Evolutionary conservation across 768 basidiomycete species (phyloP).

Genomic region (Auricularia auricula-judae): DNA sequence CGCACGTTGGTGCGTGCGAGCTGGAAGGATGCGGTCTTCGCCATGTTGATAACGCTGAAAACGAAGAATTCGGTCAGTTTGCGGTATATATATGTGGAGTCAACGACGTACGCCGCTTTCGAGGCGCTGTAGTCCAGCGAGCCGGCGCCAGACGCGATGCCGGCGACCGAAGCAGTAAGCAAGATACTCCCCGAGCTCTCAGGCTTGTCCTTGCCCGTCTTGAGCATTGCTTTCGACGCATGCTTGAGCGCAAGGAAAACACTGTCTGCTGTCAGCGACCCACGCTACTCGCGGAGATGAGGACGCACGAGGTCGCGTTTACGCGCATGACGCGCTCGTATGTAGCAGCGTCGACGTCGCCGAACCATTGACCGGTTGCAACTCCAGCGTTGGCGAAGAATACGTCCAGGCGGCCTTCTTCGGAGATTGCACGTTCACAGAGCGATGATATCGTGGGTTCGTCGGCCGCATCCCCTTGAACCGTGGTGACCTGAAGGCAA

Average conservation of each 20-base stretch:
- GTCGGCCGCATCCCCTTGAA: constrained; percentile 78
- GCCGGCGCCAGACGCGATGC: constrained; percentile 73
- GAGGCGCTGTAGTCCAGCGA: constrained; percentile 81
- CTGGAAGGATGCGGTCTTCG: constrained; percentile 71
- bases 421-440: constrained; percentile 61
- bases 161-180: constrained; percentile 69
- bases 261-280: constrained; percentile 26
- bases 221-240: constrained; percentile 72
- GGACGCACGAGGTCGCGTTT: constrained; percentile 51
- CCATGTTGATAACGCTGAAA: constrained; percentile 74
- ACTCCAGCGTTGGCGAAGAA: constrained; percentile 92
- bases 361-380: constrained; percentile 31
- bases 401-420: constrained; percentile 81
- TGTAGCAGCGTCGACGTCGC: constrained; percentile 44
- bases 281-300: neutral
- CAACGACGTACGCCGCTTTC: constrained; percentile 70
- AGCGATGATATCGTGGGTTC: constrained; percentile 54
- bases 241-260: constrained; percentile 86
- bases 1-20: constrained; percentile 75
- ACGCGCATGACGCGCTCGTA: constrained; percentile 73
- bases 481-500: constrained; percentile 49
- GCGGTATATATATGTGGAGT: neutral
- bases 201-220: constrained; percentile 54
- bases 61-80: neutral
- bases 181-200: constrained; percentile 77